Evolutionary conservation across 768 basidiomycete species (phyloP), one percentile per base, ranked within the genome.

Genomic region (Tricholoma flavovirens): DNA sequence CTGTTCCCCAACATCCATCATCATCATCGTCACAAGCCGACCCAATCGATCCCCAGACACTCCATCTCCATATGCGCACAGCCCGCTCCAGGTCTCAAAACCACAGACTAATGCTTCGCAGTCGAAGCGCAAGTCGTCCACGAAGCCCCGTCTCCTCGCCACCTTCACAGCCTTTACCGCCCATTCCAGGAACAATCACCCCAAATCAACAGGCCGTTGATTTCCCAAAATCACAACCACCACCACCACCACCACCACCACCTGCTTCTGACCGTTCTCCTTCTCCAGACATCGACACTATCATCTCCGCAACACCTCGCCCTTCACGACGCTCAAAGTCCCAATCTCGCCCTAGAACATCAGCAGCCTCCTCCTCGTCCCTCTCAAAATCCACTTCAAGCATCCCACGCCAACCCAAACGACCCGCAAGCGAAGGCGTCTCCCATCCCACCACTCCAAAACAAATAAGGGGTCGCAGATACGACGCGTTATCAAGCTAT

Each of bases 1-100:
- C n/a, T n/a, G n/a, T n/a, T n/a, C n/a, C n/a, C n/a, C n/a, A n/a
- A n/a, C n/a, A n/a, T n/a, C n/a, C n/a, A n/a, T n/a, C n/a, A n/a
- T n/a, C n/a, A n/a, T n/a, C n/a, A n/a, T n/a, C n/a, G n/a, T n/a
- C n/a, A n/a, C n/a, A n/a, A n/a, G 67, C 67, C 2, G 69, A 72
- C 51, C 69, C 67, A 8, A 68, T 72, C 21, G 71, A 72, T 54
- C 71, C 71, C n/a, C 51, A 62, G 29, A 54, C 60, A 11, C 56
- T 61, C 54, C 67, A 66, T 22, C 53, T 60, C 21, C 61, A 59
- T 15, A 60, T 64, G 21, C 60, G 65, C 19, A 56, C 64, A 1
- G 22, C 57, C 11, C 58, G 66, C 10, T 66, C 67, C 17, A 55
- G 65, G n/a, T 69, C 66, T 45, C 63, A 62, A 19, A 64, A 62